Base-by-base conservation (phyloP, 2,329 filamentous ascomycete genomes). In the Periconia sp. region DNA sequence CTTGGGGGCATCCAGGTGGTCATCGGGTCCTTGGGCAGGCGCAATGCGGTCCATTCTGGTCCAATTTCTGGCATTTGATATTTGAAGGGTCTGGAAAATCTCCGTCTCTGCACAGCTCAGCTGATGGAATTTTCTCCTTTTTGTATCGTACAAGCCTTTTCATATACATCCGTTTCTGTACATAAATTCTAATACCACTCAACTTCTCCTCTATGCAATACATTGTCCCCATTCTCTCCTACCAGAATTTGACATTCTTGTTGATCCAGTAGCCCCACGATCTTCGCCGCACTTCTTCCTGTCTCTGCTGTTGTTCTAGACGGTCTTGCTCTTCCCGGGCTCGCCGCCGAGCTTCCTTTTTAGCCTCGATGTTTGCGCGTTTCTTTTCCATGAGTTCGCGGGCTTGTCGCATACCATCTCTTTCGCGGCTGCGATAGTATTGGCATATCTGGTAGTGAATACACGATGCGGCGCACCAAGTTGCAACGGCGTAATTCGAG, bases 401-500 rank as follows among this genome's bases (percentile, higher is more conserved):
- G 4, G 88, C 88, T 53, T 90, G 79, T 68, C 88, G 87, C 85
- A 99, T 92, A 50, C 89, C 87, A 49, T 85, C 83, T 58, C 86
- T 82, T 71, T 97, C 92, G 48, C 86, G 79, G 34, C 82, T 78
- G 46, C 91, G 80, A 49, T 82, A 80, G 55, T 85, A 85, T 62
- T 91, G 85, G 73, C 92, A 97, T 62, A 87, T 90, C 71, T 96
- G 89, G 72, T 91, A 94, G 36, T 86, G 86, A 21, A 80, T 78
- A 33, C 87, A 76, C n/a, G 87, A 85, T 5, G 81, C 81, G 15
- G 87, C 65, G 17, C 86, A 77, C 67, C 94, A 95, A 24, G 83
- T 78, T 5, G 85, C 88, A 5, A 94, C 90, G 0, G 90, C 91
- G 88, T 89, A 95, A 62, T 95, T 95, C 24, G 87, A 85, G 1